These are phyloP conservation scores for Echium plantagineum DNA, from an alignment of 257 asterid genomes.

Conservation along the genomic window DNA sequence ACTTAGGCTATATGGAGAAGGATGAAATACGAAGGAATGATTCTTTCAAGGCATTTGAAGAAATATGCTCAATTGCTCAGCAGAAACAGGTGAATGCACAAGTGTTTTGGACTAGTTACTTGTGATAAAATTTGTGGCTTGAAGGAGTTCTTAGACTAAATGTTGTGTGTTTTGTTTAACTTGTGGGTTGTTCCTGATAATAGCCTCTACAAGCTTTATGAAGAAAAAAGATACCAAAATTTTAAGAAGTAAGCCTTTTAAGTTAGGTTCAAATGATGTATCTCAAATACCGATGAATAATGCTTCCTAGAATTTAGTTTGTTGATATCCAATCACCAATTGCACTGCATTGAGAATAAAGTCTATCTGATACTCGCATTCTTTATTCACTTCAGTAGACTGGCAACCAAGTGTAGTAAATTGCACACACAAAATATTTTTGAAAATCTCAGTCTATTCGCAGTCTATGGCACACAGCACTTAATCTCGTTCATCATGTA, in stretches of 20 bases:
- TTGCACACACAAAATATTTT: too few relatives aligned
- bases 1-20: conserved; percentile 97
- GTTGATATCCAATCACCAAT: neutral
- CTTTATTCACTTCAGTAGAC: too few relatives aligned
- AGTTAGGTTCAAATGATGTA: neutral
- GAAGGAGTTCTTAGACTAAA: too few relatives aligned
- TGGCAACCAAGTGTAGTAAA: too few relatives aligned
- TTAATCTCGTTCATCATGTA: too few relatives aligned
- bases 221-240: neutral
- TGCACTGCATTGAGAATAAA: neutral
- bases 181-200: neutral
- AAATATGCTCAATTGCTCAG: conserved; percentile 94
- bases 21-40: conserved; percentile 94
- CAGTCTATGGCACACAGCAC: too few relatives aligned
- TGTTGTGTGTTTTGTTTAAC: neutral
- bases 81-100: conserved; percentile 51
- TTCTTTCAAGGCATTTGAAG: conserved; percentile 91
- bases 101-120: conserved; percentile 8
- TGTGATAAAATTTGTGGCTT: neutral
- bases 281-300: neutral
- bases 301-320: neutral
- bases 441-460: too few relatives aligned
- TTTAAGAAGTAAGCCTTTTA: too few relatives aligned
- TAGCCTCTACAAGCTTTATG: neutral
- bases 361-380: neutral